Evolutionary conservation across 148 eudicot genomes (phyloP).

Genomic region (Rhododendron vialii): DNA sequence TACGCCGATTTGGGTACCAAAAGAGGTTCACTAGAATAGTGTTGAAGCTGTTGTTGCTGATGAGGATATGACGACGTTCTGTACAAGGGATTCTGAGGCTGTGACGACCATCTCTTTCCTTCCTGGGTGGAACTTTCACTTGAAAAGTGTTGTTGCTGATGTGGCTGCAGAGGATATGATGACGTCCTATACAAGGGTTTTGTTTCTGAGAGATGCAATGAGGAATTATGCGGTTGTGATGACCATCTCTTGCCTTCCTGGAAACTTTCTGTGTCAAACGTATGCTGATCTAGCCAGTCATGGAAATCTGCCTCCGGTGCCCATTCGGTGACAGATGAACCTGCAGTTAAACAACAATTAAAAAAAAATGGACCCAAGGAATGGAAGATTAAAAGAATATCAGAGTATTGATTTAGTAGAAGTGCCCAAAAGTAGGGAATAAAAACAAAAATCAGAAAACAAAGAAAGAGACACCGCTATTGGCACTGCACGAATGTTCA

Average conservation of each 20-base stretch:
- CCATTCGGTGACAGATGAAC: conserved; percentile 75
- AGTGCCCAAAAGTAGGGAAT: neutral
- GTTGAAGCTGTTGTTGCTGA: conserved; percentile 42
- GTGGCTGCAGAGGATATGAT: conserved; percentile 58
- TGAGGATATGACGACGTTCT: conserved; percentile 64
- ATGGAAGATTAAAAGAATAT: neutral
- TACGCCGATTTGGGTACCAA: conserved; percentile 62
- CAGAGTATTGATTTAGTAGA: neutral
- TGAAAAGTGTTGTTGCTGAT: conserved; percentile 11
- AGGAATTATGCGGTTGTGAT: conserved; percentile 53
- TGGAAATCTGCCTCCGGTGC: conserved; percentile 52
- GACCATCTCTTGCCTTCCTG: conserved; percentile 64
- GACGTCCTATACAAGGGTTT: conserved; percentile 47
- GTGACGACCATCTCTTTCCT: conserved; percentile 65
- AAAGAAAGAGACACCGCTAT: neutral
- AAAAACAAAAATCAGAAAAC: neutral
- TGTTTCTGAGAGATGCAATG: conserved; percentile 22
- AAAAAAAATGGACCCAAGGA: neutral
- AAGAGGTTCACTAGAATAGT: conserved; percentile 58
- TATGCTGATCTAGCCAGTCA: conserved; percentile 58
- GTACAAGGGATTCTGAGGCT: conserved; percentile 45
- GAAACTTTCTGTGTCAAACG: conserved; percentile 37
- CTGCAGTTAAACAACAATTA: conserved; percentile 17
- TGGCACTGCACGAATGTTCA: neutral
- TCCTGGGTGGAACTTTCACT: conserved; percentile 25